phyloP scores from a whole-genome alignment of 1,284 basidiomycete species.

The Cystobasidium pallidum region DNA sequence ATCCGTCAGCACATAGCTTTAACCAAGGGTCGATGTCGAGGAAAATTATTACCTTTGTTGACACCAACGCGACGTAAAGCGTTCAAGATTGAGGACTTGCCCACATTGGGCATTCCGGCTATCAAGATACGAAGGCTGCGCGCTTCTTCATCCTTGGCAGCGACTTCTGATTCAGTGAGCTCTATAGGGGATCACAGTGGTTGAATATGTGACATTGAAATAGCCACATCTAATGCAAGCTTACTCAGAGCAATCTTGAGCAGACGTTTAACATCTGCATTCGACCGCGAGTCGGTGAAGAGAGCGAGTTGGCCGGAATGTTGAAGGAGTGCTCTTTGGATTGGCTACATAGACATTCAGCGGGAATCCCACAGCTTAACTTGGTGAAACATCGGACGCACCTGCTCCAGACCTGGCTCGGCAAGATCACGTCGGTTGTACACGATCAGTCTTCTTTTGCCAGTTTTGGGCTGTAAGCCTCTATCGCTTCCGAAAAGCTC shows the following conservation, averaged over 20 bases:
- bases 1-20: neutral
- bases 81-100: slow-evolving; percentile 93
- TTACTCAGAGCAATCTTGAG: slow-evolving; percentile 58
- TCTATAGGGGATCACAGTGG: neutral
- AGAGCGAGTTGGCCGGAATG: slow-evolving; percentile 60
- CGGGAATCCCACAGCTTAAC: neutral
- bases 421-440: slow-evolving; percentile 93
- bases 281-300: slow-evolving; percentile 61
- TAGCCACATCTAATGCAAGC: slow-evolving; percentile 39
- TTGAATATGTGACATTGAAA: neutral
- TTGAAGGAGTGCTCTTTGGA: slow-evolving; percentile 58
- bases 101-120: slow-evolving; percentile 98
- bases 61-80: slow-evolving; percentile 86
- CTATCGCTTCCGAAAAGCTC: slow-evolving; percentile 55
- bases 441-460: slow-evolving; percentile 74
- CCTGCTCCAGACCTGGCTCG: slow-evolving; percentile 79
- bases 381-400: slow-evolving; percentile 57
- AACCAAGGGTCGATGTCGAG: neutral
- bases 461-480: slow-evolving; percentile 32
- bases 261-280: slow-evolving; percentile 59
- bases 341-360: slow-evolving; percentile 53
- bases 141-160: slow-evolving; percentile 50
- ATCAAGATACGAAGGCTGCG: slow-evolving; percentile 67
- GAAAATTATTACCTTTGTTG: slow-evolving; percentile 70
- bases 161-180: slow-evolving; percentile 31